phyloP scores from a whole-genome alignment of 2,329 filamentous ascomycete species.

The Colletotrichum chrysophilum region DNA sequence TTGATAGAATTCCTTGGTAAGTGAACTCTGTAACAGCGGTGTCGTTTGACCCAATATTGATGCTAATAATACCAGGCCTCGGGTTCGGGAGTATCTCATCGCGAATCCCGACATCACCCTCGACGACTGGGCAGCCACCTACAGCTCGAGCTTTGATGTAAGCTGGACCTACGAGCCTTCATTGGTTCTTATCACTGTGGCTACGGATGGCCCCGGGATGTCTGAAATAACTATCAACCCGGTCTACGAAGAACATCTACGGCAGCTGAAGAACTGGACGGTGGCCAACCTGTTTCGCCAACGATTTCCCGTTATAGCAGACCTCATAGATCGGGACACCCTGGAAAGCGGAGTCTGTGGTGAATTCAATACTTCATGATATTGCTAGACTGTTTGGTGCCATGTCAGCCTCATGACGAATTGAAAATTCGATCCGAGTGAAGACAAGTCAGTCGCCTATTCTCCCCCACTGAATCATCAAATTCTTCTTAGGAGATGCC shows the following conservation, averaged over 20 bases:
- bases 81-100: constrained; percentile 32
- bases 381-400: background rate
- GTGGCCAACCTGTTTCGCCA: constrained; percentile 29
- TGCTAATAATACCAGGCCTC: constrained; percentile 25
- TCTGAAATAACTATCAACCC: constrained; percentile 30
- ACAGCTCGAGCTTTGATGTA: constrained; percentile 34
- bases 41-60: background rate
- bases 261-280: constrained; percentile 33
- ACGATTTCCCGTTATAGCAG: constrained; percentile 28
- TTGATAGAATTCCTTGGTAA: constrained; percentile 35
- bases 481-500: background rate
- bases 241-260: constrained; percentile 34
- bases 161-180: constrained; percentile 34
- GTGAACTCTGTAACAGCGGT: background rate
- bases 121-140: constrained; percentile 33
- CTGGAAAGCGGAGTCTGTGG: background rate
- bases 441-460: background rate
- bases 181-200: constrained; percentile 26
- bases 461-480: background rate
- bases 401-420: background rate
- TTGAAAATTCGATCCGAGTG: background rate
- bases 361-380: background rate
- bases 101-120: constrained; percentile 32
- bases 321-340: background rate
- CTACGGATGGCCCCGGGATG: background rate